These are phyloP conservation scores for Fagus crenata DNA, from an alignment of 306 rosid genomes.

Conservation along the genomic window DNA sequence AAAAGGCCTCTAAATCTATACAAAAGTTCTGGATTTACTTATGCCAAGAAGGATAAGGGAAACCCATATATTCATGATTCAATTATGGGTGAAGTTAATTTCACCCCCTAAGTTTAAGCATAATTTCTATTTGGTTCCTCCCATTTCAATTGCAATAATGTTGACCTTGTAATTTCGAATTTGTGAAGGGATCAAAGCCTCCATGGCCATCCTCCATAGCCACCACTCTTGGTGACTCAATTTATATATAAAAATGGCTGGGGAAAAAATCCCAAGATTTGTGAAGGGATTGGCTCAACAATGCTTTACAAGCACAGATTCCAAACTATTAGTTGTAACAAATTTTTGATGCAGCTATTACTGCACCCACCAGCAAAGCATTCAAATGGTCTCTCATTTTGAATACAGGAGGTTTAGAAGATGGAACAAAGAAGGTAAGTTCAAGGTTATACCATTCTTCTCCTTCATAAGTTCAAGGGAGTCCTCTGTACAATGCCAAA, in stretches of 20 bases:
- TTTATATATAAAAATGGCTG: not conserved
- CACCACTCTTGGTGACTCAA: not conserved
- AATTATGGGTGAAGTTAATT: not conserved
- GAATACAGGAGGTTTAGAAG: not conserved
- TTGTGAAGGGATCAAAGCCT: not conserved
- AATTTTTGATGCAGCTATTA: not conserved
- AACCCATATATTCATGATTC: not conserved
- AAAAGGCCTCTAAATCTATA: not conserved
- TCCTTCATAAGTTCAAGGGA: not conserved
- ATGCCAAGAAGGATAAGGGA: not conserved
- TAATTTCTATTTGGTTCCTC: too few relatives aligned
- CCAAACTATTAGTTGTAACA: not conserved
- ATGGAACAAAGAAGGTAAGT: not conserved
- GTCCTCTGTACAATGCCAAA: not conserved
- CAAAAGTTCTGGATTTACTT: not conserved
- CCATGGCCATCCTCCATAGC: not conserved
- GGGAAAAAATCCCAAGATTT: not conserved
- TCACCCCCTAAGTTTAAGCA: not conserved
- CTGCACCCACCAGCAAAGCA: not conserved
- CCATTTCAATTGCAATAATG: not conserved
- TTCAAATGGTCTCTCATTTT: not conserved
- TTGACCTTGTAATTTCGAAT: not conserved
- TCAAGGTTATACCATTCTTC: not conserved
- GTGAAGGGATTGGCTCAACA: not conserved
- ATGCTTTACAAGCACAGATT: not conserved